Evolutionary conservation across 2,329 filamentous ascomycete species (phyloP).

Genomic region (Didymosphaeria variabile): DNA sequence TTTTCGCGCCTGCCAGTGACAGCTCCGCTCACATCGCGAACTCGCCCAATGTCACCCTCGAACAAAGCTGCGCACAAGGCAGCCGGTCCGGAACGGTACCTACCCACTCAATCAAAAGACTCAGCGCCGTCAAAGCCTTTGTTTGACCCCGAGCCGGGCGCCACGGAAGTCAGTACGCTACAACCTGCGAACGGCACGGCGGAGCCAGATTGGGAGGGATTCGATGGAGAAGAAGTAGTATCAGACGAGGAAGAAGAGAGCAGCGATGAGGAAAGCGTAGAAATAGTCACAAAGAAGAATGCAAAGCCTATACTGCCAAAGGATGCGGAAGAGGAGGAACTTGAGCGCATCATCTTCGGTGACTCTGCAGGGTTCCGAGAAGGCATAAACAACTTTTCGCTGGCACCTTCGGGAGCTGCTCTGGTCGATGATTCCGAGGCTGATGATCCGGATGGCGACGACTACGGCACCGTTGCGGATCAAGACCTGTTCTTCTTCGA

Average conservation of each 20-base stretch:
- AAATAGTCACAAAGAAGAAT: slow-evolving; percentile 33
- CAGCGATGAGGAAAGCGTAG: slow-evolving; percentile 19
- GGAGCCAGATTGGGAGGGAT: slow-evolving; percentile 39
- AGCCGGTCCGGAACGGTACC: slow-evolving; percentile 32
- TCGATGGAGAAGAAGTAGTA: slow-evolving; percentile 24
- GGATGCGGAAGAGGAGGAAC: slow-evolving; percentile 82
- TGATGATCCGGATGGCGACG: slow-evolving; percentile 57
- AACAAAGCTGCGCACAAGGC: slow-evolving; percentile 33
- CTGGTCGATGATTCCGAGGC: slow-evolving; percentile 47
- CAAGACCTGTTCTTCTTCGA: slow-evolving; percentile 88
- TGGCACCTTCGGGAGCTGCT: slow-evolving; percentile 49
- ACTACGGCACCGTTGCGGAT: slow-evolving; percentile 74
- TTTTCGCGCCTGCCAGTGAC: slow-evolving; percentile 33
- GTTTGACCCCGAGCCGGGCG: slow-evolving; percentile 32
- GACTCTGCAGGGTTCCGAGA: slow-evolving; percentile 83
- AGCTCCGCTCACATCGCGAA: slow-evolving; percentile 24
- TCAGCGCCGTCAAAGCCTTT: slow-evolving; percentile 24
- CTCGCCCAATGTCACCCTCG: slow-evolving; percentile 40
- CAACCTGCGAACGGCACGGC: slow-evolving; percentile 28
- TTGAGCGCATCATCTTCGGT: slow-evolving; percentile 89
- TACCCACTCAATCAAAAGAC: slow-evolving; percentile 25
- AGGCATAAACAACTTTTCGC: slow-evolving; percentile 70
- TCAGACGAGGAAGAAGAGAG: slow-evolving; percentile 13
- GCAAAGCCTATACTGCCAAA: slow-evolving; percentile 63
- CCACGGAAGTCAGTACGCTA: slow-evolving; percentile 34